Percentiles rank a stretch among this genome's conserved stretches.
These are phyloP conservation scores for Patellifolia procumbens DNA, from an alignment of 179 eudicot genomes.

Conservation along the genomic window DNA sequence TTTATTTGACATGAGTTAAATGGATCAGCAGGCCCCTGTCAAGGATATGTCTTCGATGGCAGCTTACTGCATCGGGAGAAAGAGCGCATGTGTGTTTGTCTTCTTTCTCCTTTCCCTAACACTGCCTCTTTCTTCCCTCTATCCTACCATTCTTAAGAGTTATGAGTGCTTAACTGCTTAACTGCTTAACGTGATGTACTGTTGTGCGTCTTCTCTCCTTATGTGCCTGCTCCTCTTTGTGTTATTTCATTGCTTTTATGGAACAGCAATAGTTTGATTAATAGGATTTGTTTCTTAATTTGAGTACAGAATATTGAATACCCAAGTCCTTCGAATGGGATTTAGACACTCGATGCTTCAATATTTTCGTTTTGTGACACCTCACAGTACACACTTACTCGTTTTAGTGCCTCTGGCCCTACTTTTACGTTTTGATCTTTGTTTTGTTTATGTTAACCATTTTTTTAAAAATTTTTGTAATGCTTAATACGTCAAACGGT, in stretches of 20 bases:
- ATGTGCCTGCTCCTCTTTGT: background rate
- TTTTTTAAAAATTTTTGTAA: too few species aligned
- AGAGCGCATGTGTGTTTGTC: slow-evolving; percentile 99
- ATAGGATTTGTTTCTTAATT: background rate
- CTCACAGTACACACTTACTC: too few species aligned
- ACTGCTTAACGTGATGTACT: slow-evolving; percentile 19
- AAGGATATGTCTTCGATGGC: slow-evolving; percentile 99
- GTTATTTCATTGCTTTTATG: background rate
- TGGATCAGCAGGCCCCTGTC: slow-evolving; percentile 98
- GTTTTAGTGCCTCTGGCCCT: too few species aligned
- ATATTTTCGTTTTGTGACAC: too few species aligned
- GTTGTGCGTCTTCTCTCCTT: slow-evolving; percentile 7
- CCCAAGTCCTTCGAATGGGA: too few species aligned
- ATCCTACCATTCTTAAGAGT: slow-evolving; percentile 43
- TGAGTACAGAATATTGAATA: background rate
- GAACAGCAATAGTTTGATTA: background rate
- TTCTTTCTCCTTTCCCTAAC: slow-evolving; percentile 98
- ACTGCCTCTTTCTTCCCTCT: slow-evolving; percentile 91
- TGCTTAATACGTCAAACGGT: too few species aligned
- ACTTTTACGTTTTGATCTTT: too few species aligned
- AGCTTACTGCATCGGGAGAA: slow-evolving; percentile 98
- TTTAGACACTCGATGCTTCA: too few species aligned
- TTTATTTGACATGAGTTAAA: slow-evolving; percentile 81
- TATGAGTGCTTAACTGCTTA: slow-evolving; percentile 31
- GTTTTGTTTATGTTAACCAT: too few species aligned